Conservation (phyloP, 352 stramenopile genomes). For the Phytophthora multivora region DNA sequence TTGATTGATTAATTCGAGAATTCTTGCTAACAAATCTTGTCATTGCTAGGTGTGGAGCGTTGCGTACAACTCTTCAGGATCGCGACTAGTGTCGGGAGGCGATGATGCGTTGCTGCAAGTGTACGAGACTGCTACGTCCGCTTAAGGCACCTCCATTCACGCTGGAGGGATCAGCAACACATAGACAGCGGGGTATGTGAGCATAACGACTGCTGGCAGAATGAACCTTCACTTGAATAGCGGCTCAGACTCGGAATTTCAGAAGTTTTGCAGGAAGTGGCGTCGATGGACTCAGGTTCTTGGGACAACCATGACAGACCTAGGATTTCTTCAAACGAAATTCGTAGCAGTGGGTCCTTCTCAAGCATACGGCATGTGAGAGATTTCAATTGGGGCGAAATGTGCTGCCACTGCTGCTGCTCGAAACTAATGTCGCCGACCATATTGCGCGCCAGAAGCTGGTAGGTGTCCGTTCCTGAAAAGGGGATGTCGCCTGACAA, state of each 20-base stretch:
- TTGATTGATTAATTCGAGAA: constrained; percentile 1
- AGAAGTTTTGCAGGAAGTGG: constrained; percentile 2
- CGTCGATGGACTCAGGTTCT: constrained; percentile 20
- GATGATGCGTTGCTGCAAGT: constrained; percentile 90
- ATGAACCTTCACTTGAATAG: constrained; percentile 16
- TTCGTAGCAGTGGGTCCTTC: constrained; percentile 48
- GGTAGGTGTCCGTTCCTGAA: constrained; percentile 41
- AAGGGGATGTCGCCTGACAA: constrained; percentile 58
- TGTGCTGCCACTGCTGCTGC: constrained; percentile 39
- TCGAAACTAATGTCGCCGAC: constrained; percentile 51
- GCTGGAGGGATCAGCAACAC: background rate
- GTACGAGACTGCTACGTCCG: constrained; percentile 79
- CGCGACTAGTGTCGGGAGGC: constrained; percentile 85
- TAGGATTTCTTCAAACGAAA: constrained; percentile 61
- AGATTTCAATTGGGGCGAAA: constrained; percentile 39
- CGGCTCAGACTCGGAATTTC: constrained; percentile 5
- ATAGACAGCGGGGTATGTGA: constrained; percentile 9
- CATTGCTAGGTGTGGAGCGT: constrained; percentile 87
- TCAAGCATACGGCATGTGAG: constrained; percentile 58
- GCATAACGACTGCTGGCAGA: constrained; percentile 1
- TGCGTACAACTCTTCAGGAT: constrained; percentile 87
- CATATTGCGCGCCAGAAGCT: constrained; percentile 74
- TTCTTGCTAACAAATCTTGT: constrained; percentile 2
- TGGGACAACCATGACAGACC: constrained; percentile 58
- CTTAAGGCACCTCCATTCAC: constrained; percentile 15